These are phyloP conservation scores for Trichoderma koningiopsis DNA, from an alignment of 2,329 filamentous ascomycete species.

Conservation along the genomic window DNA sequence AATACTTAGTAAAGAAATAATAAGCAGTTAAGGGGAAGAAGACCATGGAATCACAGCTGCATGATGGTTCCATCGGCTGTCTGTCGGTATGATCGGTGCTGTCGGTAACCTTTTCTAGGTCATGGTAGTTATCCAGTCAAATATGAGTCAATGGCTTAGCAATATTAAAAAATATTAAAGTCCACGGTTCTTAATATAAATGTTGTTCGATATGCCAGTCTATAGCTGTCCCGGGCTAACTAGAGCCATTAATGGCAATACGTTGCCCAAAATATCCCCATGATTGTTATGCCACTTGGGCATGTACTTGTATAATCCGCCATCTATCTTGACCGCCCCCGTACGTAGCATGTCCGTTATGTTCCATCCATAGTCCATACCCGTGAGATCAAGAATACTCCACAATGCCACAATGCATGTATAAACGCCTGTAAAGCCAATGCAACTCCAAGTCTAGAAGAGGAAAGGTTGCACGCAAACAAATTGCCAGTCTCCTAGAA, in stretches of 20 bases:
- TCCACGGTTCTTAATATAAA: neutral
- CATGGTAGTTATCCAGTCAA: neutral
- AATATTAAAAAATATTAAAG: neutral
- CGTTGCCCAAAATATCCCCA: neutral
- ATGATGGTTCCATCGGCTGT: neutral
- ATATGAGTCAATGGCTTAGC: neutral
- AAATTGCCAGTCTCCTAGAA: neutral
- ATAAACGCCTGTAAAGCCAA: conserved; percentile 19
- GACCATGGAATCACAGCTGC: neutral
- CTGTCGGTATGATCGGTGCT: neutral
- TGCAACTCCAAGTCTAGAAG: neutral
- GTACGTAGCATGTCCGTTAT: neutral
- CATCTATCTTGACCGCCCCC: neutral
- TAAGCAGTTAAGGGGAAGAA: neutral
- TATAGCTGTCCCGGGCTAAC: neutral
- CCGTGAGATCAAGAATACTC: neutral
- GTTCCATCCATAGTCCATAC: neutral
- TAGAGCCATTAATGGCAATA: neutral
- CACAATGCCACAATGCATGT: neutral
- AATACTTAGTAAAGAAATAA: neutral
- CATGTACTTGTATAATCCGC: neutral
- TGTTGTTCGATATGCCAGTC: neutral
- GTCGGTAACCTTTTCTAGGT: neutral
- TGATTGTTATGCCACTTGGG: neutral
- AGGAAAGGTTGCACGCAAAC: neutral